Conservation (phyloP, 805 yeast genomes). For the Candida hungchunana region DNA sequence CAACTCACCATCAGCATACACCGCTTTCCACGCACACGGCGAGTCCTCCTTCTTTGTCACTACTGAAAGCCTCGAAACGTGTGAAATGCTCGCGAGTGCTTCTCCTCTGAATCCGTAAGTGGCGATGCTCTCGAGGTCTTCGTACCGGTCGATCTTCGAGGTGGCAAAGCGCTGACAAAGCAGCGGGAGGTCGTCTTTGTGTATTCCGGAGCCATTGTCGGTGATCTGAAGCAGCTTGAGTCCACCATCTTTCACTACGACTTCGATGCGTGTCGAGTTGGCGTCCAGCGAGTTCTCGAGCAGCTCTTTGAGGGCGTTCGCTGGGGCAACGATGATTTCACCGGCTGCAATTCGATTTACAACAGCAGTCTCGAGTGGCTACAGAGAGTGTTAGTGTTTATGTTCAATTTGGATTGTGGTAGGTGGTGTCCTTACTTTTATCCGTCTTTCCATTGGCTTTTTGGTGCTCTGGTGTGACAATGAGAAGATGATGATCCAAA, state of each 20-base stretch:
- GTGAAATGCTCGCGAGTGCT: constrained; percentile 92
- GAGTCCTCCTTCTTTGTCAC: constrained; percentile 62
- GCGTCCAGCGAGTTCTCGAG: constrained; percentile 94
- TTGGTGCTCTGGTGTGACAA: no score
- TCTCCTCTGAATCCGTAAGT: constrained; percentile 97
- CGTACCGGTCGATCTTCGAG: constrained; percentile 70
- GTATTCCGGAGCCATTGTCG: constrained; percentile 86
- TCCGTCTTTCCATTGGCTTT: constrained; percentile 3
- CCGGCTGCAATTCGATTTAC: constrained; percentile 96
- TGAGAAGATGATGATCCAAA: no score
- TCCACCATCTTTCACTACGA: constrained; percentile 89
- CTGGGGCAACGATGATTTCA: constrained; percentile 89
- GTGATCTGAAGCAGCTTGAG: constrained; percentile 78
- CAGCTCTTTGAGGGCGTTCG: constrained; percentile 90
- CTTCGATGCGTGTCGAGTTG: constrained; percentile 64
- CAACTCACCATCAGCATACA: constrained; percentile 64
- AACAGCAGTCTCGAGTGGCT: constrained; percentile 61
- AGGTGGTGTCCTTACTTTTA: constrained; percentile 1
- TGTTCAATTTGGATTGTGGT: constrained; percentile 1
- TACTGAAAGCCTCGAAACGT: constrained; percentile 77
- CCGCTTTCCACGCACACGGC: constrained; percentile 66
- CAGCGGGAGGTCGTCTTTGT: constrained; percentile 63
- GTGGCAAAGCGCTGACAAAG: constrained; percentile 94
- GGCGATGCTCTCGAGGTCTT: constrained; percentile 63
- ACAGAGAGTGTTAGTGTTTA: constrained; percentile 1